Evolutionary conservation across 2,329 filamentous ascomycete species (phyloP), one percentile per base, ranked within the genome.

Genomic region (Cryphonectria parasitica): DNA sequence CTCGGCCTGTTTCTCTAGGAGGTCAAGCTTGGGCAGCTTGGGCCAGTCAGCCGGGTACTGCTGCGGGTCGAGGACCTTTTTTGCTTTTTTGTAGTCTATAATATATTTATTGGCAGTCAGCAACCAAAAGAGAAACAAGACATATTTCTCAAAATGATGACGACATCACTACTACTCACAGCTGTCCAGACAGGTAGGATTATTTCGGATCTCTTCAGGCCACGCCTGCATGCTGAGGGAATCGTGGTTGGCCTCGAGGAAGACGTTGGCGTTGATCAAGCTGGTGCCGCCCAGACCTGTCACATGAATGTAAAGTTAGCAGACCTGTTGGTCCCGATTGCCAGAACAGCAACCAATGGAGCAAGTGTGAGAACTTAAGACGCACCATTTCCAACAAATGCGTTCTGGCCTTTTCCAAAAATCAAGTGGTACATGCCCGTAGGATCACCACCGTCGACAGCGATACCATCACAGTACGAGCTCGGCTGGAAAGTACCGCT

Each of bases 201-300:
- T 75, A 1, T 85, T 73, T 49, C 85, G 78, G 22, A 91, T 84
- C 76, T 91, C 85, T 13, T 82, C 75, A 0, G 90, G 90, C 90
- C 90, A 92, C 11, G 82, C 79, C 2, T 83, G 81, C 78, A 88
- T 82, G 1, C 78, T 76, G 69, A 92, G 78, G 0, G 87, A 87
- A 4, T 82, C 81, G 19, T 85, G 77, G 69, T 91, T 88, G 2
- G 88, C 86, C 73, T 87, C 83, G 22, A 91, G 79, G 74, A 90
- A 92, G 1, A 92, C 87, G 75, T 91, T 91, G 13, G 89, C 89
- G 73, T 92, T 92, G 56, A 92, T 84, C 39, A 92, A 77, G 76
- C 88, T 90, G 1, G 89, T 90, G 13, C 89, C 90, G 15, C 90
- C 90, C 41, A 92, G 86, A 1, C 89, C 84, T 87, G 54, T 49